A percentile compares a stretch with the other conserved stretches of the same genome.
phyloP scores from a whole-genome alignment of 140 eudicot species.

The Ambrosia hybrid region DNA sequence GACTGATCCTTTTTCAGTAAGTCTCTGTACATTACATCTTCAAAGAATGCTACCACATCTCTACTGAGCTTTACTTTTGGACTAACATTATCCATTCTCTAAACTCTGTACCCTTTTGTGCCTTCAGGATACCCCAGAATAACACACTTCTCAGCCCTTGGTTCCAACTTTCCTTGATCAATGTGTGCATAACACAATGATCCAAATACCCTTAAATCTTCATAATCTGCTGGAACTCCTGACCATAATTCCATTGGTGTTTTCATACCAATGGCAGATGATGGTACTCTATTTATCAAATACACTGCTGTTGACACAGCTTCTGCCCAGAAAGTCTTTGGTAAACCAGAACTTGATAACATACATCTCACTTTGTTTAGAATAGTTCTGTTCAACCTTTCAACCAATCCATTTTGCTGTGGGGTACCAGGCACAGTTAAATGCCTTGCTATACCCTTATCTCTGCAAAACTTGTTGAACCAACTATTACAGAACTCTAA shows the following conservation, averaged over 20 bases:
- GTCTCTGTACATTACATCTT: not conserved
- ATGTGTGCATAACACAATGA: not conserved
- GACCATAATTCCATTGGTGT: too few relatives aligned
- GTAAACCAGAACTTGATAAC: too few relatives aligned
- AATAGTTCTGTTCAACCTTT: too few relatives aligned
- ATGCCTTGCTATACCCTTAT: not conserved
- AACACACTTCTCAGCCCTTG: not conserved
- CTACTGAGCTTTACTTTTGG: not conserved
- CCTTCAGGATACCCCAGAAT: not conserved
- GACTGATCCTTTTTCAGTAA: not conserved
- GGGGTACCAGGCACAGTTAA: not conserved
- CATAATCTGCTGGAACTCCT: too few relatives aligned
- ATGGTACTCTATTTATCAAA: not conserved
- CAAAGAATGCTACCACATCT: too few relatives aligned
- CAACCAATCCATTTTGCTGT: too few relatives aligned
- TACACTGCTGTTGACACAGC: not conserved
- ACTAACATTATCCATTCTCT: not conserved
- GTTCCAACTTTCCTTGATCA: not conserved
- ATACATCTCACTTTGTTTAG: too few relatives aligned
- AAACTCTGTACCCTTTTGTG: not conserved
- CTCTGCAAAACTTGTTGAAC: not conserved
- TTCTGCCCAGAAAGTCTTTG: too few relatives aligned
- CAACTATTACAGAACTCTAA: not conserved
- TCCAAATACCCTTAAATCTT: too few relatives aligned
- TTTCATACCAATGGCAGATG: too few relatives aligned